These are phyloP conservation scores for Candida takata DNA, from an alignment of 805 yeast species.

Conservation along the genomic window DNA sequence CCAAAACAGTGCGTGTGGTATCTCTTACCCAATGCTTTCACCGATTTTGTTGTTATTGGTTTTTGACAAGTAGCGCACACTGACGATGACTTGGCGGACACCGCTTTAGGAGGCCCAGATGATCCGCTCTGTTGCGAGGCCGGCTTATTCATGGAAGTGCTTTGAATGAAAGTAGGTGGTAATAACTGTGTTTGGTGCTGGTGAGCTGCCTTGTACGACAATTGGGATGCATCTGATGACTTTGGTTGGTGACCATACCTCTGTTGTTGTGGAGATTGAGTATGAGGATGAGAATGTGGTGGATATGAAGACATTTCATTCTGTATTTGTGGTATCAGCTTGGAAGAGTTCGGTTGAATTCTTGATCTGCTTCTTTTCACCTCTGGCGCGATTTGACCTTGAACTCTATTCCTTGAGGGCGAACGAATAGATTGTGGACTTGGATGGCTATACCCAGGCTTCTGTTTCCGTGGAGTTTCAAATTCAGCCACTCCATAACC, in stretches of 20 bases:
- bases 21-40: slow-evolving; percentile 72
- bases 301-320: neutral
- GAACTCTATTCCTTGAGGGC: too few species aligned
- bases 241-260: slow-evolving; percentile 5
- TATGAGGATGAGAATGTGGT: neutral
- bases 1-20: slow-evolving; percentile 85
- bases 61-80: slow-evolving; percentile 42
- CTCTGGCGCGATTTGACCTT: too few species aligned
- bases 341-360: slow-evolving; percentile 16
- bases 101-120: too few species aligned
- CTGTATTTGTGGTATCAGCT: slow-evolving; percentile 25
- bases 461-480: slow-evolving; percentile 3
- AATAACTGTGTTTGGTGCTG: neutral
- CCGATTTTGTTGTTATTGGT: slow-evolving; percentile 65
- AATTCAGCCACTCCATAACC: neutral
- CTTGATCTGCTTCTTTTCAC: slow-evolving; percentile 1
- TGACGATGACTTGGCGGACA: slow-evolving; percentile 4
- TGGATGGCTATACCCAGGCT: neutral
- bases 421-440: too few species aligned
- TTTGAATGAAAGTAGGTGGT: too few species aligned
- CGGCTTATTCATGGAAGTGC: too few species aligned
- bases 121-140: too few species aligned
- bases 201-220: slow-evolving; percentile 7
- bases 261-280: slow-evolving; percentile 4
- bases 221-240: slow-evolving; percentile 7